Base-by-base conservation (phyloP, 2,329 filamentous ascomycete genomes). In the Fusarium mexicanum region DNA sequence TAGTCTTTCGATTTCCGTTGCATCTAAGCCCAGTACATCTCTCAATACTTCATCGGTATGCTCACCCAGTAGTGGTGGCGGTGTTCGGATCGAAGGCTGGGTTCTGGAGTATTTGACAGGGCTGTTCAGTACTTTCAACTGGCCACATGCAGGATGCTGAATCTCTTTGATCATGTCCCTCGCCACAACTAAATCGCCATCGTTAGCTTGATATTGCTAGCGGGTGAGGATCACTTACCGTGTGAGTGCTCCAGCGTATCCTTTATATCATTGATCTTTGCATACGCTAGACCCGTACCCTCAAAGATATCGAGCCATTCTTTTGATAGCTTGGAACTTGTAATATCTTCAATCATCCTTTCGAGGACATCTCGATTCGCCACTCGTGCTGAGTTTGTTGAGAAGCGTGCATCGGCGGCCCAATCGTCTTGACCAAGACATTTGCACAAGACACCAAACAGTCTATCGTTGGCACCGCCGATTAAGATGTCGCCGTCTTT, bases 91-190 rank as follows among this genome's bases (percentile, higher is more conserved):
- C 8, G 90, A 88, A 0, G 95, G 94, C 71, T 89, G 91, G 31
- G 92, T 92, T 74, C 95, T 90, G 9, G 94, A 97, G 81, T 94
- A 98, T 81, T 99, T 98, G 67, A 98, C 92, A 6, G 96, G 96
- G 2, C 94, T 96, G 78, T 97, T 98, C 43, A 98, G 91, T 76
- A 98, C 85, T 82, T 94, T 95, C 72, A 98, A 92, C 1, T 91
- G 89, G 0, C 96, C 96, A 80, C 95, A 98, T 4, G 87, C 86
- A 8, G 89, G 89, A 80, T 99, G 96, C 1, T 97, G 88, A 26
- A 98, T 86, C 79, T 97, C 92, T 18, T 93, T 90, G 1, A 98
- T 92, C 96, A 99, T 98, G 62, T 91, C 88, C 61, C 96, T 89
- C 29, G 95, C 95, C 11, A 26, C 35, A 3, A 71, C 67, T 71